Evolutionary conservation across 2,329 filamentous ascomycete genomes (phyloP).

Genomic region (Calonectria pseudoturangicola): DNA sequence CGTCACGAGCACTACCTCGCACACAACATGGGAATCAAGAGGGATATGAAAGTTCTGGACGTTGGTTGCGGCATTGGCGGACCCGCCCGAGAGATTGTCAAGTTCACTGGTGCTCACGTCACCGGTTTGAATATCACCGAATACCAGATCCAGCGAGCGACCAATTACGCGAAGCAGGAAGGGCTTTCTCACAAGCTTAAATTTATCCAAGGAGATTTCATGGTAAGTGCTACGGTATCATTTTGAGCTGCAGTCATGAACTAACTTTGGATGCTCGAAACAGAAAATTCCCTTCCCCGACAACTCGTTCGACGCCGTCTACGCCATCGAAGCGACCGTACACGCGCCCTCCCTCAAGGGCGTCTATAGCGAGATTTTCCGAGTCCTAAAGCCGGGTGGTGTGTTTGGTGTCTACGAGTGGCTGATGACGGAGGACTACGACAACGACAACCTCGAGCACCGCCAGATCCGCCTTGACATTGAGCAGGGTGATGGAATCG

Average conservation of each 20-base stretch:
- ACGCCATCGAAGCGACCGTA: constrained; percentile 95
- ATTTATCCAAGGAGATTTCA: constrained; percentile 95
- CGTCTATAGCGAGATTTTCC: constrained; percentile 93
- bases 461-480: constrained; percentile 91
- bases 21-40: constrained; percentile 86
- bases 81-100: constrained; percentile 94
- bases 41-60: constrained; percentile 91
- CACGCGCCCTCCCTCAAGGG: constrained; percentile 91
- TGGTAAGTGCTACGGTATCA: constrained; percentile 70
- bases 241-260: not conserved
- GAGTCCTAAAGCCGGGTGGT: constrained; percentile 94
- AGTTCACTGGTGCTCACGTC: constrained; percentile 90
- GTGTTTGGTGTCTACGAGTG: constrained; percentile 97
- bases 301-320: constrained; percentile 92
- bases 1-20: constrained; percentile 97
- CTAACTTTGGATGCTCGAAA: not conserved
- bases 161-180: constrained; percentile 85
- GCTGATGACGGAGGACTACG: constrained; percentile 96
- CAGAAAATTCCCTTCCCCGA: constrained; percentile 94
- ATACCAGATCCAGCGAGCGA: constrained; percentile 95
- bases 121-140: constrained; percentile 97
- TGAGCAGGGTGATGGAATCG: constrained; percentile 93
- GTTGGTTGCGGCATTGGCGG: constrained; percentile 96
- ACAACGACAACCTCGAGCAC: constrained; percentile 88
- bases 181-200: constrained; percentile 83